Percentiles rank a stretch among this genome's conserved stretches.
phyloP scores from a whole-genome alignment of 2,329 filamentous ascomycete species.

The Beauveria scarabaeidicola region DNA sequence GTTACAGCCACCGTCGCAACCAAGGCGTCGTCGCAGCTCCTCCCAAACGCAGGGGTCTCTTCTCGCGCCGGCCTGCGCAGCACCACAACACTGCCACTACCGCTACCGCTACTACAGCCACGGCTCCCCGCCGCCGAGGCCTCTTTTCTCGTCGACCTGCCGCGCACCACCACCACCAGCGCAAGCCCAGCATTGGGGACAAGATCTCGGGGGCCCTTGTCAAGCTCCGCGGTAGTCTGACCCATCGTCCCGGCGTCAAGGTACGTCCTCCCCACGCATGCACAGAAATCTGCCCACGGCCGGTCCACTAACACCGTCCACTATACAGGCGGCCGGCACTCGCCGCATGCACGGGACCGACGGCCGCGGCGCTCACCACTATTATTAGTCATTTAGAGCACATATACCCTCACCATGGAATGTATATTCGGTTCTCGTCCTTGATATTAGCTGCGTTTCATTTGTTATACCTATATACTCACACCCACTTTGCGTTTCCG shows the following conservation, averaged over 20 bases:
- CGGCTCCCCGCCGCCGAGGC: conserved; percentile 31
- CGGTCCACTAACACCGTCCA: neutral
- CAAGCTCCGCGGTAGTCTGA: conserved; percentile 63
- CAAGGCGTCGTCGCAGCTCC: conserved; percentile 8
- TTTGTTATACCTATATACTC: neutral
- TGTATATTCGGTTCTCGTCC: neutral
- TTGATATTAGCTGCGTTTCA: neutral
- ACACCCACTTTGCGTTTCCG: neutral
- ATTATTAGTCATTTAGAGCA: neutral
- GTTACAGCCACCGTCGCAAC: conserved; percentile 12
- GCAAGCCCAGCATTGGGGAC: conserved; percentile 61
- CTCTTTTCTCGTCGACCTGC: conserved; percentile 31
- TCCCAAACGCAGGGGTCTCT: conserved; percentile 14
- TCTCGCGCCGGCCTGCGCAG: conserved; percentile 24
- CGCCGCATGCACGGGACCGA: conserved; percentile 68
- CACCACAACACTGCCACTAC: conserved; percentile 29
- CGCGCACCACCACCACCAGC: conserved; percentile 47
- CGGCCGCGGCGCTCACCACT: conserved; percentile 47
- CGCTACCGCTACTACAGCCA: conserved; percentile 31
- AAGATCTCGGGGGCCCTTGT: conserved; percentile 70
- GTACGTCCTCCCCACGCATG: conserved; percentile 26
- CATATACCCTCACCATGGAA: neutral
- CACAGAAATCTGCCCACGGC: too few relatives aligned
- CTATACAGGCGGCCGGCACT: conserved; percentile 57
- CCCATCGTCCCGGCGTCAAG: conserved; percentile 62